Conservation (phyloP, 1,284 basidiomycete genomes). For the Peniophora sp. region DNA sequence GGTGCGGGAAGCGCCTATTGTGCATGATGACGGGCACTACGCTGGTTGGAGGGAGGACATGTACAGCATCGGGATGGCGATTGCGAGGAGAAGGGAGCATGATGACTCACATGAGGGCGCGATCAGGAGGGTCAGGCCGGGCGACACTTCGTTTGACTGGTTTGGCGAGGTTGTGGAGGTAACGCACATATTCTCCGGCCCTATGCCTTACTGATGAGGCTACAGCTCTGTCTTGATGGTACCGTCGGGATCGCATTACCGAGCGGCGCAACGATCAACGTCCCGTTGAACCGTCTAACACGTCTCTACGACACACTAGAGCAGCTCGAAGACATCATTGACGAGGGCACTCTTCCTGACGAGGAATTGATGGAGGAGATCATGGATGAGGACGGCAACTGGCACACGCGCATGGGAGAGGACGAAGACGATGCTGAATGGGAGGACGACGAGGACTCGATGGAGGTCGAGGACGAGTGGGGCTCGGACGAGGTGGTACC, state of each 20-base stretch:
- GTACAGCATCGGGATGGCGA: slow-evolving; percentile 49
- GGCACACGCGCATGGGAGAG: slow-evolving; percentile 18
- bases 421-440: slow-evolving; percentile 15
- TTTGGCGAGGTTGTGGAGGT: slow-evolving; percentile 71
- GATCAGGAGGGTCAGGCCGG: slow-evolving; percentile 35
- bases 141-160: slow-evolving; percentile 49
- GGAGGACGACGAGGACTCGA: slow-evolving; percentile 14
- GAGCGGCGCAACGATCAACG: slow-evolving; percentile 35
- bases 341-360: slow-evolving; percentile 30
- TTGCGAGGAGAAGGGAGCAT: slow-evolving; percentile 40
- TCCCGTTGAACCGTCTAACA: slow-evolving; percentile 61
- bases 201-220: background rate
- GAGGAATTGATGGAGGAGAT: slow-evolving; percentile 23
- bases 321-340: slow-evolving; percentile 69
- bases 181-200: slow-evolving; percentile 1
- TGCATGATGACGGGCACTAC: slow-evolving; percentile 38
- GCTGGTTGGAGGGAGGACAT: slow-evolving; percentile 65
- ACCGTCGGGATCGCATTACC: slow-evolving; percentile 60
- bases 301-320: slow-evolving; percentile 68
- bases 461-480: slow-evolving; percentile 21
- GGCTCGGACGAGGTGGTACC: slow-evolving; percentile 10
- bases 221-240: slow-evolving; percentile 64
- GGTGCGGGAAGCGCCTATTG: slow-evolving; percentile 55
- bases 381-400: slow-evolving; percentile 30
- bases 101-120: slow-evolving; percentile 30